Base-by-base conservation (phyloP, 2,329 filamentous ascomycete species). In the Lasiodiplodia sp. region DNA sequence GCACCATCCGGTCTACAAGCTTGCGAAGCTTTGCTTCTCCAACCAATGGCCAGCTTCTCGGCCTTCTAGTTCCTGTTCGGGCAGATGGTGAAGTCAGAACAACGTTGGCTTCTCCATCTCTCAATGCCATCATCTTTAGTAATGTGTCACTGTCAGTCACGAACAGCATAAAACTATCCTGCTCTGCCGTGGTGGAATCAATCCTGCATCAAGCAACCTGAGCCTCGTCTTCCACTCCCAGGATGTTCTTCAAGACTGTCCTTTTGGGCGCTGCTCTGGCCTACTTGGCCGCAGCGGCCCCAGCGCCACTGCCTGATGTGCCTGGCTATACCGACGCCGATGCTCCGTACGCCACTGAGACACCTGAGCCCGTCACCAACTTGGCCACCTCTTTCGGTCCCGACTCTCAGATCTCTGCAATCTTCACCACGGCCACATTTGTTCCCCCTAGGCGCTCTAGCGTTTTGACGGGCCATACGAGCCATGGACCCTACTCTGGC, bases 401-500 rank as follows among this genome's bases (percentile, higher is more conserved):
- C 14, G 79, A 82, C 72, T 84, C 82, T 57, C 77, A 80, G 65
- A 73, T 85, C 60, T 7, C 75, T 75, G 49, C 77, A 73, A 69
- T 73, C 44, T 11, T 69, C 70, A 69, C 78, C 57, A 72, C 75
- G 53, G 49, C 77, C 49, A 73, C 78, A 53, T 77, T 79, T 58
- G 80, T 77, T 40, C 79, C 77, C 44, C 81, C 86, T 4, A 79
- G 84, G 69, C 75, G 83, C 65, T 86, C 83, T 72, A 80, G 81
- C 56, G 78, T 84, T 67, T 78, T 85, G 16, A 87, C 84, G 47
- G 86, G 91, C 37, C 83, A 88, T 5, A 91, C 89, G 2, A 87
- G 85, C 4, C 91, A 95, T 76, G 91, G 91, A 0, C 85, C 91
- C 0, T 95, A 84, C 77, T 87, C 80, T 2, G 92, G 92, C 2